Base-by-base conservation (phyloP, 75 land plant species). In the Ceratopteris richardii region DNA sequence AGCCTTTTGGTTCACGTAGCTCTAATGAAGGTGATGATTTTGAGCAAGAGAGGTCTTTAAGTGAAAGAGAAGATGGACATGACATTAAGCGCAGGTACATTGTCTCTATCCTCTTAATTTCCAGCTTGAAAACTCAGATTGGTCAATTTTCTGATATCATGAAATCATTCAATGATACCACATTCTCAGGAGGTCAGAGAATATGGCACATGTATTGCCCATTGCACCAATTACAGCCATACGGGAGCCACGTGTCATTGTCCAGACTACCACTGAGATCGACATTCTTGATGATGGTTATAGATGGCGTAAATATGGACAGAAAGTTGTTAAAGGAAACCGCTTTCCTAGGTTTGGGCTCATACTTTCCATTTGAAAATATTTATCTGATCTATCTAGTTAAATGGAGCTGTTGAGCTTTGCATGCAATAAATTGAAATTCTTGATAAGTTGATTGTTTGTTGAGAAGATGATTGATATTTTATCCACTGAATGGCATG, bases 201-300 rank as follows among this genome's bases (percentile, higher is more conserved):
- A 17, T 27, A 36, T 0, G 20, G 54, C 65, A 31, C 54, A 56
- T 10, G 28, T 44, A 37, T 67, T 70, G 41, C 37, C 66, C 26
- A 62, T 70, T 24, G 10, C 76, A 31, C 70, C 79, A 0, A 76
- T 74, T 28, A 75, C 78, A 46, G 77, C 82, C 14, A 82, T 81
- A 22, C 81, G 82, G 29, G 92, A 87, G 48, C 88, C 87, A 51
- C 79, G 92, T 39, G 92, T 87, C 14, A 84, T 87, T 44, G 92
- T 87, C 9, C 92, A 87, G 39, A 84, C 88, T 17, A 78, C 83
- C 13, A 87, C 88, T 63, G 92, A 87, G 43, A 78, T 87, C 26
- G 92, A 87, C 65, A 84, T 87, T 23, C 84, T 87, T 41, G 92
- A 87, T 61, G 92, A 87, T 67, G 92, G 92, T 11, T 87, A 87